Base-by-base conservation (phyloP, 2,329 filamentous ascomycete species). In the Monascus ruber region DNA sequence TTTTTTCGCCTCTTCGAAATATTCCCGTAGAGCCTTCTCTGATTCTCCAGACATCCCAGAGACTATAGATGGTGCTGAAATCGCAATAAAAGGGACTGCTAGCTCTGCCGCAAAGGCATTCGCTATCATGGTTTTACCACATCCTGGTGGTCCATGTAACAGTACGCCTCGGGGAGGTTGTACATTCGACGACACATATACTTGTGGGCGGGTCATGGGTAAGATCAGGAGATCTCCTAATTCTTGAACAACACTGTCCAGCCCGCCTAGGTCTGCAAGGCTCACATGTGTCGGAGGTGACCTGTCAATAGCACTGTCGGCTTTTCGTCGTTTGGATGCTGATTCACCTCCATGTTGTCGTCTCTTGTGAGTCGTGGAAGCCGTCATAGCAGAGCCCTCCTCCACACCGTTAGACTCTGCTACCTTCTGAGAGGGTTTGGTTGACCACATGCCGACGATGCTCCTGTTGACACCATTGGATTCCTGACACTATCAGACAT, bases 1-100 rank as follows among this genome's bases (percentile, higher is more conserved):
- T 40, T 77, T 75, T 57, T 85, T 85, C 0, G 91, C 91, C 54
- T 91, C 85, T 8, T 96, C 88, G 44, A 93, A 93, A 35, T 86
- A 73, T 47, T 89, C 84, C 29, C 85, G 72, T 26, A 94, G 76
- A 43, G 86, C 85, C 65, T 88, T 88, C 60, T 94, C 85, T 0
- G 84, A 89, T 56, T 91, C 86, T 50, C 85, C 85, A 28, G 84
- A 91, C 79, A 89, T 91, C 17, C 85, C 85, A 10, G 83, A 85
- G 0, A 93, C 81, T 28, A 93, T 74, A 0, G 83, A 84, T 1
- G 85, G 84, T 0, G 83, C 85, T 0, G 84, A 81, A n/a, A 91
- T 79, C 1, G 85, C 76, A 43, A 93, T 81, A 53, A 87, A 89
- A 0, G 85, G 80, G 2, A 87, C 77, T 1, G 80, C 81, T 17